Evolutionary conservation across 495 filamentous ascomycete genomes (phyloP).

Genomic region (Rusavskia elegans): DNA sequence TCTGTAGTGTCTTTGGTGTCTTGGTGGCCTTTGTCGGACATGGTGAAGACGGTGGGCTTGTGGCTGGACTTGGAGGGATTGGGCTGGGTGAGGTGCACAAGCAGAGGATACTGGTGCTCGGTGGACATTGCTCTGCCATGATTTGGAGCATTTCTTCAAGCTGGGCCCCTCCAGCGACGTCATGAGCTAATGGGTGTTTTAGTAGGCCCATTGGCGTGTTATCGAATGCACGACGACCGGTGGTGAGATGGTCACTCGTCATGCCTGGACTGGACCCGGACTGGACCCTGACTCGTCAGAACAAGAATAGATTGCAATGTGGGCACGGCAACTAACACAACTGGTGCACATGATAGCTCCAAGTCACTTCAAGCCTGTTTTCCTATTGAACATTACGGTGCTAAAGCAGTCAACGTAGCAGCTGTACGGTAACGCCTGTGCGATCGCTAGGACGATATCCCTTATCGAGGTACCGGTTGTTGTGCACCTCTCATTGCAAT

Average conservation of each 20-base stretch:
- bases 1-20: neutral
- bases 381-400: too few species aligned
- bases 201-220: constrained; percentile 5
- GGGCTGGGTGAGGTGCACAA: neutral
- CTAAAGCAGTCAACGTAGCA: too few species aligned
- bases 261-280: neutral
- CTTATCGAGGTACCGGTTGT: too few species aligned
- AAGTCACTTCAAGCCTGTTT: too few species aligned
- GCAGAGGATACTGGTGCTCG: neutral
- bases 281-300: neutral
- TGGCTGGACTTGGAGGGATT: neutral
- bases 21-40: neutral
- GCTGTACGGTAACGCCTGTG: too few species aligned
- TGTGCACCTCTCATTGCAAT: too few species aligned
- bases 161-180: constrained; percentile 1
- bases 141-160: neutral
- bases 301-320: too few species aligned
- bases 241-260: neutral
- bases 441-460: too few species aligned
- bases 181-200: constrained; percentile 19
- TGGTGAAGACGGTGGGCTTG: neutral
- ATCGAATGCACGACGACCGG: neutral
- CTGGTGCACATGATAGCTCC: too few species aligned
- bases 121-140: neutral
- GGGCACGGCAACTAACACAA: too few species aligned